Conservation (phyloP, 192 early-diverging fungal species). For the Thamnidium elegans region DNA sequence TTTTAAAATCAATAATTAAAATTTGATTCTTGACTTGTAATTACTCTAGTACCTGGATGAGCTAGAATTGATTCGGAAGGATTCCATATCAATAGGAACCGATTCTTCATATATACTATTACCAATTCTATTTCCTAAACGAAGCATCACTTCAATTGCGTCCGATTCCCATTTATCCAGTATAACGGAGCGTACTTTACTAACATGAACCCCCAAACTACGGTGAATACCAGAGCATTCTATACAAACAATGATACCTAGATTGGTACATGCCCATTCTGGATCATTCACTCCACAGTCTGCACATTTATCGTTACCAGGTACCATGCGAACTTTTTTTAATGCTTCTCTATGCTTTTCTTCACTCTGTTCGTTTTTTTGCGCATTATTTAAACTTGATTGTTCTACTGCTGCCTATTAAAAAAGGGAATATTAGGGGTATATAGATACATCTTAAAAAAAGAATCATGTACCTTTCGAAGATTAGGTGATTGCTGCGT, state of each 20-base stretch:
- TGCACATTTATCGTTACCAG: constrained; percentile 55
- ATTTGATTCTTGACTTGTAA: neutral
- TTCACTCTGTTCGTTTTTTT: constrained; percentile 3
- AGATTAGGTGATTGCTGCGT: constrained; percentile 1
- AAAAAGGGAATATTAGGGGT: neutral
- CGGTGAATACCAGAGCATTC: constrained; percentile 91
- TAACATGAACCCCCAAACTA: constrained; percentile 84
- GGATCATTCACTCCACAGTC: constrained; percentile 60
- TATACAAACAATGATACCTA: constrained; percentile 81
- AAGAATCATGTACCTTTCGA: neutral
- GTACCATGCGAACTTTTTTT: constrained; percentile 40
- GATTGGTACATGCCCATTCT: constrained; percentile 84
- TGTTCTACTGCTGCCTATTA: constrained; percentile 2
- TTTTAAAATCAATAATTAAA: neutral
- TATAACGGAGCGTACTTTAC: constrained; percentile 78
- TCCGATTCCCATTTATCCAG: constrained; percentile 89
- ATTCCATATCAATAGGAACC: constrained; percentile 41
- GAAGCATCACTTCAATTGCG: constrained; percentile 65
- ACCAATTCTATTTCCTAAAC: constrained; percentile 66
- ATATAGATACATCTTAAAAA: neutral
- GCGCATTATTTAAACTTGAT: constrained; percentile 4
- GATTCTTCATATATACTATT: constrained; percentile 67
- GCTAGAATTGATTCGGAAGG: constrained; percentile 37
- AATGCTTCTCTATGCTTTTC: constrained; percentile 42
- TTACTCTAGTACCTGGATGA: constrained; percentile 38